Evolutionary conservation across 306 rosid species (phyloP).

Genomic region (Casuarina glauca): DNA sequence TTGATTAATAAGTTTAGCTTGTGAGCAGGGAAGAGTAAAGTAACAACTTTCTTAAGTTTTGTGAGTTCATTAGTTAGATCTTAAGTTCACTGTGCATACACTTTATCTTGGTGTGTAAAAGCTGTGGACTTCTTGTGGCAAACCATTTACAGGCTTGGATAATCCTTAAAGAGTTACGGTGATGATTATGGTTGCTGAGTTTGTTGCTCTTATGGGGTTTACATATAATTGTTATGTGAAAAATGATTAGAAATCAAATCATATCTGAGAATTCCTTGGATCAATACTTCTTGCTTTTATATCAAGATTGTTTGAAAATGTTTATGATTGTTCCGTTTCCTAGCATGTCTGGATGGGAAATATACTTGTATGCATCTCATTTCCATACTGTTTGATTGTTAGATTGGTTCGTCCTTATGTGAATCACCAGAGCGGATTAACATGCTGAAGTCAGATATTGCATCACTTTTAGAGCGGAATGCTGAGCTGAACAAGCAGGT

Average conservation of each 20-base stretch:
- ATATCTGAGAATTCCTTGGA: not conserved
- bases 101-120: not conserved
- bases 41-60: not conserved
- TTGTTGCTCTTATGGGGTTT: not conserved
- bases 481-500: conserved; percentile 51
- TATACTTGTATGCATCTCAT: not conserved
- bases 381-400: conserved; percentile 22
- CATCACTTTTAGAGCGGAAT: conserved; percentile 49
- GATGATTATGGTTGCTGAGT: not conserved
- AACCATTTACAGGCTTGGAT: not conserved
- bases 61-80: not conserved
- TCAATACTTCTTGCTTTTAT: not conserved
- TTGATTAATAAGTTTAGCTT: not conserved
- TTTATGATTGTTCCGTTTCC: not conserved
- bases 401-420: conserved; percentile 53
- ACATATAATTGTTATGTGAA: not conserved
- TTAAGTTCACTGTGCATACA: not conserved
- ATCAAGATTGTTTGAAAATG: not conserved
- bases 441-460: conserved; percentile 50
- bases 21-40: not conserved
- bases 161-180: not conserved
- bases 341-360: not conserved
- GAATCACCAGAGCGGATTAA: conserved; percentile 51
- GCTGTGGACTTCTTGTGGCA: not conserved
- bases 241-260: not conserved